phyloP scores from a whole-genome alignment of 805 yeast species.

The Lipomyces spencermartinsiae region DNA sequence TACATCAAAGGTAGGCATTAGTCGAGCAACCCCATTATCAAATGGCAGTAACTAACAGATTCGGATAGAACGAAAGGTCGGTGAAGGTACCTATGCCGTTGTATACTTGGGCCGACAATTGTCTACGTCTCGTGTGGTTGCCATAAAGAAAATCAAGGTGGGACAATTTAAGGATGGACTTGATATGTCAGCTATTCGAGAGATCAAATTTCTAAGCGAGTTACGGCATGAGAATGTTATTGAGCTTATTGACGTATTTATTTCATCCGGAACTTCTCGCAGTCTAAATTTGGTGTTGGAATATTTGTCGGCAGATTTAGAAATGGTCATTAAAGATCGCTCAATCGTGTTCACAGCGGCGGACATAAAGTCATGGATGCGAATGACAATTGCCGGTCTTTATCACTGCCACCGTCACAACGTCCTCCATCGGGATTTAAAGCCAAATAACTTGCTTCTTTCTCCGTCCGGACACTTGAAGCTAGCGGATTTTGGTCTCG shows the following conservation, averaged over 20 bases:
- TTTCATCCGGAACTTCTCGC: conserved; percentile 49
- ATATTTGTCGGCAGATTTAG: conserved; percentile 89
- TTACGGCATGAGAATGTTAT: conserved; percentile 79
- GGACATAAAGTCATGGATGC: conserved; percentile 90
- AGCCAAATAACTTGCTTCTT: conserved; percentile 66
- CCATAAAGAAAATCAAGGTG: conserved; percentile 94
- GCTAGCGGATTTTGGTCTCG: conserved; percentile 97
- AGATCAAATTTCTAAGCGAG: conserved; percentile 87
- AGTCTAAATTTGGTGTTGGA: conserved; percentile 87
- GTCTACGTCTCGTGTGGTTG: conserved; percentile 66
- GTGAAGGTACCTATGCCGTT: conserved; percentile 99
- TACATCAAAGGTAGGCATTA: conserved; percentile 21
- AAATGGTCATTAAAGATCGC: conserved; percentile 83
- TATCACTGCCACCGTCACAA: conserved; percentile 94
- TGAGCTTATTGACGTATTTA: conserved; percentile 86
- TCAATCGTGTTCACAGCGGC: conserved; percentile 77
- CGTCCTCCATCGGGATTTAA: conserved; percentile 71
- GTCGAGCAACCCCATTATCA: too few species aligned
- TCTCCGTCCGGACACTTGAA: conserved; percentile 89
- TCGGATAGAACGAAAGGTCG: conserved; percentile 75
- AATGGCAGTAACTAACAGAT: neutral
- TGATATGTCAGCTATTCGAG: conserved; percentile 97
- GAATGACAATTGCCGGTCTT: conserved; percentile 93
- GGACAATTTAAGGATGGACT: conserved; percentile 94
- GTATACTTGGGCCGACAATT: conserved; percentile 59